These are phyloP conservation scores for Paxillus involutus DNA, from an alignment of 768 basidiomycete species.

Conservation along the genomic window DNA sequence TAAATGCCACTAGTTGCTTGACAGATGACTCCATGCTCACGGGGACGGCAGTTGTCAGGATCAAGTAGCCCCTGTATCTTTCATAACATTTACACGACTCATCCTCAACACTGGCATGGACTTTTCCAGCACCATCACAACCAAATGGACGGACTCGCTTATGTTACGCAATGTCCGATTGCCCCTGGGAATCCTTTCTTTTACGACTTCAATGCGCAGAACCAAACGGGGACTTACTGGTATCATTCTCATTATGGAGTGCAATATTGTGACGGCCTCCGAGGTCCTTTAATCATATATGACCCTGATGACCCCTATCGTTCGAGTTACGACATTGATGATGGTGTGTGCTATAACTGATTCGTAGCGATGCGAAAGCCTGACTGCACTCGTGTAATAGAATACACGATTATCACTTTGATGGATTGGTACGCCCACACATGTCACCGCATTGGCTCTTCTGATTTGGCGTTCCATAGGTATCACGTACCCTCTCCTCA, in stretches of 20 bases:
- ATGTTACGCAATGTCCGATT: conserved; percentile 42
- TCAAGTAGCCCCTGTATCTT: background rate
- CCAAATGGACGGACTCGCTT: conserved; percentile 31
- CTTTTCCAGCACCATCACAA: conserved; percentile 21
- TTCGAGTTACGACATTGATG: conserved; percentile 19
- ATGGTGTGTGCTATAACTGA: conserved; percentile 11
- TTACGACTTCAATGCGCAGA: conserved; percentile 32
- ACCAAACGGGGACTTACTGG: conserved; percentile 43
- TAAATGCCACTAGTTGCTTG: conserved; percentile 16
- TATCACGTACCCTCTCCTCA: conserved; percentile 8
- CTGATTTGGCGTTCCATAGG: background rate
- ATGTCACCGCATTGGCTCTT: background rate
- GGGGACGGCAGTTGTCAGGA: conserved; percentile 18
- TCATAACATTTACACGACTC: background rate
- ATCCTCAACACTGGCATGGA: conserved; percentile 26
- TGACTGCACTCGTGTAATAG: background rate
- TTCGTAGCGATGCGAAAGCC: too few species aligned
- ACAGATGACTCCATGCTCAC: conserved; percentile 18
- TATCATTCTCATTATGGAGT: conserved; percentile 20
- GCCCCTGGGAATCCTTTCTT: conserved; percentile 32
- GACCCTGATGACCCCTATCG: conserved; percentile 28
- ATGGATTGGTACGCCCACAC: conserved; percentile 18
- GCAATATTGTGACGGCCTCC: conserved; percentile 39
- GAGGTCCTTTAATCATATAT: conserved; percentile 44
- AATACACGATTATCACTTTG: background rate